phyloP scores from a whole-genome alignment of 2,329 filamentous ascomycete species.

The Diplodia scrobiculata region DNA sequence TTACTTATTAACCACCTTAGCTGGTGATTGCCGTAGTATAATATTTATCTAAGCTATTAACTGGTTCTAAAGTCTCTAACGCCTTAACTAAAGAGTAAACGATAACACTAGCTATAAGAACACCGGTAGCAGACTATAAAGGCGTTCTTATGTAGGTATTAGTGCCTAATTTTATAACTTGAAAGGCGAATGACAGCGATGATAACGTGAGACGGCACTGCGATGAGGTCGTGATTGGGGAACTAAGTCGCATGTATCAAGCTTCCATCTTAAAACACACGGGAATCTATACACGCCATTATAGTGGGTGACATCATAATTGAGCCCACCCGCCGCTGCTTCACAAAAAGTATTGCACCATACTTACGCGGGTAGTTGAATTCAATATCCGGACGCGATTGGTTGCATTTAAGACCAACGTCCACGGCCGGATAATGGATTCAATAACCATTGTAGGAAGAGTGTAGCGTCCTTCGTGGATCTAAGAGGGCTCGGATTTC shows the following conservation, averaged over 20 bases:
- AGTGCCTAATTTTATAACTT: not conserved
- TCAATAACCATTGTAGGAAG: too few relatives aligned
- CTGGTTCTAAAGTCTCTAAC: not conserved
- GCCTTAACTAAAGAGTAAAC: not conserved
- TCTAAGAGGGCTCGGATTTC: too few relatives aligned
- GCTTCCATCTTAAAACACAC: not conserved
- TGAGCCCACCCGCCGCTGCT: too few relatives aligned
- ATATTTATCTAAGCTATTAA: not conserved
- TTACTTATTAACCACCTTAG: too few relatives aligned
- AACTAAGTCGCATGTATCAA: not conserved
- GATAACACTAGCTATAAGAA: not conserved
- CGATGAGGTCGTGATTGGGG: not conserved
- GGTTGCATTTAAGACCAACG: too few relatives aligned
- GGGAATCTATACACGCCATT: not conserved
- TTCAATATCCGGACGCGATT: too few relatives aligned
- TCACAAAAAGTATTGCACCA: too few relatives aligned
- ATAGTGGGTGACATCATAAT: too few relatives aligned
- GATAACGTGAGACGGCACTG: not conserved
- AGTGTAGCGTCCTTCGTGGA: too few relatives aligned
- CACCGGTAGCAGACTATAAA: not conserved
- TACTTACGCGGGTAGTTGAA: too few relatives aligned
- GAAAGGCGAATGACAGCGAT: not conserved
- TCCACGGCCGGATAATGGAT: too few relatives aligned
- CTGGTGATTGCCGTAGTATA: too few relatives aligned
- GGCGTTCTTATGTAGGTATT: not conserved